Conservation (phyloP, 805 yeast genomes). For the Metschnikowia corniflorae region DNA sequence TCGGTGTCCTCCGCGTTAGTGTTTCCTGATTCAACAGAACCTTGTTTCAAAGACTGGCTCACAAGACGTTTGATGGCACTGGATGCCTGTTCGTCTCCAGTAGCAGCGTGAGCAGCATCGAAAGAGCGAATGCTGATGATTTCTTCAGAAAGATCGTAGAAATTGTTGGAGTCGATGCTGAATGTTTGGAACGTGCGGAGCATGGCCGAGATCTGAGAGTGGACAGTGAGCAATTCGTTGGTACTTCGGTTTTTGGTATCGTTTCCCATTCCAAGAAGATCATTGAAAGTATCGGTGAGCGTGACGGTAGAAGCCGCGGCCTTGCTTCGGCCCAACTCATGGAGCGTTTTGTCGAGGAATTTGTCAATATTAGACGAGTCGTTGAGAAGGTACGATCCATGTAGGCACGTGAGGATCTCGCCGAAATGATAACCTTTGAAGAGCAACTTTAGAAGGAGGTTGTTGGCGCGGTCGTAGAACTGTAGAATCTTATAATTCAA, state of each 20-base stretch:
- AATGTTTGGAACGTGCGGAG: slow-evolving; percentile 22
- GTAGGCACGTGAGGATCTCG: slow-evolving; percentile 46
- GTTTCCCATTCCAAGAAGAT: slow-evolving; percentile 6
- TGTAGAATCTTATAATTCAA: slow-evolving; percentile 54
- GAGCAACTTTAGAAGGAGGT: slow-evolving; percentile 51
- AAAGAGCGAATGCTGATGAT: slow-evolving; percentile 53
- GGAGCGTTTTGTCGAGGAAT: slow-evolving; percentile 48
- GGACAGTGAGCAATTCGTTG: not conserved
- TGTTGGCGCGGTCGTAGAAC: slow-evolving; percentile 68
- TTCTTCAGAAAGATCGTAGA: slow-evolving; percentile 43
- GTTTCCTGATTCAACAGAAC: not conserved
- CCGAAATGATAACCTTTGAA: slow-evolving; percentile 57
- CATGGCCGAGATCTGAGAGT: not conserved
- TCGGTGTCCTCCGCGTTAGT: not conserved
- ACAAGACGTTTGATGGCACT: slow-evolving; percentile 15
- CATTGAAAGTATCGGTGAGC: slow-evolving; percentile 11
- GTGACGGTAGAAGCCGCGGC: slow-evolving; percentile 24
- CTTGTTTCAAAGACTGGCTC: slow-evolving; percentile 14
- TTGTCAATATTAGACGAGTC: slow-evolving; percentile 48
- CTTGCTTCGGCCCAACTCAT: slow-evolving; percentile 50
- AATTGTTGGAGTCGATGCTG: slow-evolving; percentile 43
- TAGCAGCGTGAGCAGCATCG: slow-evolving; percentile 49
- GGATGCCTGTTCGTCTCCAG: slow-evolving; percentile 14
- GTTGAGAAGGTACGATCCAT: slow-evolving; percentile 54
- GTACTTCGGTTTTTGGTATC: too few relatives aligned